Base-by-base conservation (phyloP, 805 yeast species). In the Candida golubevii region DNA sequence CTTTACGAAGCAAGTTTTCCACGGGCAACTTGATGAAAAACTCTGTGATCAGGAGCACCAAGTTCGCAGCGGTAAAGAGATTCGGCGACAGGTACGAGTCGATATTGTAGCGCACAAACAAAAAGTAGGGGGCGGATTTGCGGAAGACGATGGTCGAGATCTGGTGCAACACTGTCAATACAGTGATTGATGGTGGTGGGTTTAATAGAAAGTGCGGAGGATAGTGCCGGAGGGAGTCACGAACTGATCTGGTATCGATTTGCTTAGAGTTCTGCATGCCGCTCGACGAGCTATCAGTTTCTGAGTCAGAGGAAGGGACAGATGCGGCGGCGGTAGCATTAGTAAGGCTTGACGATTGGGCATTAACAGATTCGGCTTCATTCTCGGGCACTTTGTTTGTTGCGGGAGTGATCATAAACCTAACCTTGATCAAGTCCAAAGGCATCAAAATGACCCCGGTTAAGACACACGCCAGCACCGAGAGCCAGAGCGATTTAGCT, bases 1-100 rank as follows among this genome's bases (percentile, higher is more conserved):
- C 89, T 51, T 97, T 80, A 48, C 95, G 74, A 47, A 88, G 74
- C 35, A 91, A 62, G 11, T 95, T 89, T 58, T 91, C 99, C 41
- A 89, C 75, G 3, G 99, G 99, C 49, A 93, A 70, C 59, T 82
- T 83, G 44, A 89, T 72, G 48, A 84, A 78, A 33, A 91, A 71
- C 53, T 88, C 95, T 38, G 79, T 45, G 15, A 84, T 65, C 41
- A 85, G 78, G n/a, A 86, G 72, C 1, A 75, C 46, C 45, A 91
- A 71, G 41, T 80, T 78, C 28, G 79, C 70, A 7, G 82, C 49
- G 26, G 82, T 80, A 64, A 77, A 85, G 26, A 79, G 54, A 14
- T 71, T 67, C 4, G 91, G 87, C 15, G 85, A 74, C 44, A 77
- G 74, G 60, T 77, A 79, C 41, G 78, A 73, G 58, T 86, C 95